These are phyloP conservation scores for Polygonum aviculare DNA, from an alignment of 148 eudicot genomes.

Conservation along the genomic window DNA sequence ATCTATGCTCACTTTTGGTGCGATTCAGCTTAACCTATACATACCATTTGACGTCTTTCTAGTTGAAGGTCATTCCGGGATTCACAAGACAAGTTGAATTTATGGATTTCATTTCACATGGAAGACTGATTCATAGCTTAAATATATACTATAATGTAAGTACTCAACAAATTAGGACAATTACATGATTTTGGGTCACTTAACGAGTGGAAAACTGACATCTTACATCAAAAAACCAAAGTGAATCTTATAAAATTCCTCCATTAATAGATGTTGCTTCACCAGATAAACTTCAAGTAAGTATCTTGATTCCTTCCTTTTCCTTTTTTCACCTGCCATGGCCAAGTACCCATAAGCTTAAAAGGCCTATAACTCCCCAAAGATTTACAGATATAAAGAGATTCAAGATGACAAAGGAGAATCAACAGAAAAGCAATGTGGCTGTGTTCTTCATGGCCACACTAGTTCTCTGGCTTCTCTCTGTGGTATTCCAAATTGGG, in stretches of 20 bases:
- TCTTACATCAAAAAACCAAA: neutral
- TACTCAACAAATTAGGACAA: too few species aligned
- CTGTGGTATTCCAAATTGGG: conserved; percentile 46
- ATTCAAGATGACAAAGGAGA: conserved; percentile 14
- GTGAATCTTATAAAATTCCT: neutral
- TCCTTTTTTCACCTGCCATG: neutral
- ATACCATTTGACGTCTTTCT: too few species aligned
- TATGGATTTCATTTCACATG: too few species aligned
- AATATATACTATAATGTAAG: too few species aligned
- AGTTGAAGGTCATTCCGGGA: too few species aligned
- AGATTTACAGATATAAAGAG: conserved; percentile 5
- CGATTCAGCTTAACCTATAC: too few species aligned
- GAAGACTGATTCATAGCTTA: too few species aligned
- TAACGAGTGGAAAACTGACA: too few species aligned
- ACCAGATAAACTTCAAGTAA: neutral
- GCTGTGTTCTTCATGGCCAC: conserved; percentile 49
- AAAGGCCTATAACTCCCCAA: neutral
- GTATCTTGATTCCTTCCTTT: neutral
- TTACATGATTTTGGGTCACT: too few species aligned
- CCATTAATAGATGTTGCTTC: neutral
- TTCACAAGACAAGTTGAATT: too few species aligned
- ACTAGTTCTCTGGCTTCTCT: conserved; percentile 53
- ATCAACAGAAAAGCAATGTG: conserved; percentile 22
- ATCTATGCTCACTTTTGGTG: too few species aligned
- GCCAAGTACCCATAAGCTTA: neutral